Conservation (phyloP, 2,329 filamentous ascomycete species). For the Myotisia sp. region DNA sequence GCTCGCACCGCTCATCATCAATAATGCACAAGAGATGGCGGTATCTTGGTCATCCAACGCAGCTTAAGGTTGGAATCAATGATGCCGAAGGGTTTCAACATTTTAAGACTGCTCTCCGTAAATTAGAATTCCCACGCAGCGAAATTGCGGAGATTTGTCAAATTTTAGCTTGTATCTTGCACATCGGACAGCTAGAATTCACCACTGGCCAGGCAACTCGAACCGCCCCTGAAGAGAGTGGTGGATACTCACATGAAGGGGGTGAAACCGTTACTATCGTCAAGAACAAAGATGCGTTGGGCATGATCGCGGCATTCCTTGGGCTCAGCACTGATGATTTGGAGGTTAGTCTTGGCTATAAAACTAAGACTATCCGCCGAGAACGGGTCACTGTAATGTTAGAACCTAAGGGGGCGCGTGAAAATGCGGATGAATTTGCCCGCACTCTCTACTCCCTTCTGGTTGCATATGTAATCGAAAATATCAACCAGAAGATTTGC, state of each 20-base stretch:
- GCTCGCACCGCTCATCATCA: conserved; percentile 41
- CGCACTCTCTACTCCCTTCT: conserved; percentile 85
- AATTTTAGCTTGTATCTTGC: conserved; percentile 82
- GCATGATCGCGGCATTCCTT: conserved; percentile 82
- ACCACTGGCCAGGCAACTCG: conserved; percentile 66
- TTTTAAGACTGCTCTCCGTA: conserved; percentile 89
- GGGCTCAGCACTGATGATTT: conserved; percentile 69
- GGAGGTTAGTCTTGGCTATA: conserved; percentile 81
- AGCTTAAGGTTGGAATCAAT: conserved; percentile 93
- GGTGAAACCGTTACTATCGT: conserved; percentile 73
- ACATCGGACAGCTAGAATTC: conserved; percentile 94
- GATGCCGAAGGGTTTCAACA: conserved; percentile 91
- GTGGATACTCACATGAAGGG: conserved; percentile 90
- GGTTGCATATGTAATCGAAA: conserved; percentile 87
- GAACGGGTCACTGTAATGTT: conserved; percentile 99
- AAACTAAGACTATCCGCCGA: conserved; percentile 89
- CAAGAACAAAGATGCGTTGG: conserved; percentile 81
- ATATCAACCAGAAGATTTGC: conserved; percentile 77
- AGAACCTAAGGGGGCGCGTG: conserved; percentile 75
- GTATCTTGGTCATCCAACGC: conserved; percentile 89
- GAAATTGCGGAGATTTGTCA: conserved; percentile 97
- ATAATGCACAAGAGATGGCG: conserved; percentile 72
- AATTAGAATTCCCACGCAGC: conserved; percentile 80
- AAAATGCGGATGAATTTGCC: conserved; percentile 86
- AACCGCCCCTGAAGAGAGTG: conserved; percentile 73